phyloP scores from a whole-genome alignment of 148 eudicot species.

The Gaultheria prostrata region DNA sequence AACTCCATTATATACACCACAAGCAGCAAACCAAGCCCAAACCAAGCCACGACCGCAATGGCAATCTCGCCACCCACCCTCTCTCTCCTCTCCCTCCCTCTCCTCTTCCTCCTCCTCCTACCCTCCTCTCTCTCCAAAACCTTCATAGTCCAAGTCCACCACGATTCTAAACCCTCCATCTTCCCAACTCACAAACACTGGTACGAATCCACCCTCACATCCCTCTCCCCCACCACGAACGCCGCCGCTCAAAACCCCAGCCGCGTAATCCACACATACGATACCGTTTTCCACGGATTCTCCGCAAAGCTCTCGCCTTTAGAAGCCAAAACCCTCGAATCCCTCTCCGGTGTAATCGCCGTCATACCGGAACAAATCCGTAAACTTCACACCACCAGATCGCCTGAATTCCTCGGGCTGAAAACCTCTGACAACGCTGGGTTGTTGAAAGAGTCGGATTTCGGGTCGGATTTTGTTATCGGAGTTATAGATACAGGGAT shows the following conservation, averaged over 20 bases:
- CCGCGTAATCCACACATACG: slow-evolving; percentile 57
- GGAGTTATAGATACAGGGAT: slow-evolving; percentile 90
- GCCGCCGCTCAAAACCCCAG: neutral
- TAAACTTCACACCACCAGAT: slow-evolving; percentile 66
- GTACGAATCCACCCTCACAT: slow-evolving; percentile 68
- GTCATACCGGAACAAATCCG: slow-evolving; percentile 80
- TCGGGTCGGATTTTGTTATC: slow-evolving; percentile 84
- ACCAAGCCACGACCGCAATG: slow-evolving; percentile 9
- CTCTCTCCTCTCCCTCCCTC: neutral
- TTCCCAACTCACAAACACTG: slow-evolving; percentile 79
- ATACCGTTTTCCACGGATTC: slow-evolving; percentile 84
- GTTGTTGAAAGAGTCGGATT: slow-evolving; percentile 74
- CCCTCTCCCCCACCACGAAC: slow-evolving; percentile 30
- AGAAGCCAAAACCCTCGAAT: slow-evolving; percentile 46
- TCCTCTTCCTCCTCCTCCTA: neutral
- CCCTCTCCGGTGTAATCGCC: slow-evolving; percentile 39
- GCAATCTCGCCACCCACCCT: slow-evolving; percentile 10
- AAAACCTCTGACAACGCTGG: slow-evolving; percentile 39
- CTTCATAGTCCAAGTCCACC: slow-evolving; percentile 69
- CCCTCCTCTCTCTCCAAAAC: slow-evolving; percentile 26
- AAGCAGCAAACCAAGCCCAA: neutral
- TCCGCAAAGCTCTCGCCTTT: slow-evolving; percentile 55
- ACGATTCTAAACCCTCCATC: slow-evolving; percentile 58
- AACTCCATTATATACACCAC: neutral
- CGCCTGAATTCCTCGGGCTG: slow-evolving; percentile 78